Evolutionary conservation across 805 yeast species (phyloP).

Genomic region (Zygosaccharomyces kombuchaensis): DNA sequence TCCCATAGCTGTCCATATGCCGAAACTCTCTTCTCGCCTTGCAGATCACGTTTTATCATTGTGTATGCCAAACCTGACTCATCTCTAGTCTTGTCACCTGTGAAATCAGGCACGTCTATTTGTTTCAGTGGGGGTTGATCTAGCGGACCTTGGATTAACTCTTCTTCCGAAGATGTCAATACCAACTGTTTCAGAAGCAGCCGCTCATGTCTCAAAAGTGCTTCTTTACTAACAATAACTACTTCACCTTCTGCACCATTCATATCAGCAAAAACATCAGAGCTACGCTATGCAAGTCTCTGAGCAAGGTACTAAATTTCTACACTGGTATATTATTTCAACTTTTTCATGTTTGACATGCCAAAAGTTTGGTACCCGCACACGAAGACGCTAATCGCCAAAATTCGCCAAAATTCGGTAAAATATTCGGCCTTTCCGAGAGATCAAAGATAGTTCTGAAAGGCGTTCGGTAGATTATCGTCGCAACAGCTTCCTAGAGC

Average conservation of each 20-base stretch:
- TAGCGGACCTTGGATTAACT: conserved; percentile 23
- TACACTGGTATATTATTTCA: not conserved
- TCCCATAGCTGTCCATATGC: conserved; percentile 38
- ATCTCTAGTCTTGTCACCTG: conserved; percentile 11
- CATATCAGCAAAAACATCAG: conserved; percentile 3
- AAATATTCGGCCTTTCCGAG: too few relatives aligned
- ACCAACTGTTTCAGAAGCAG: conserved; percentile 24
- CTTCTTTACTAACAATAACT: conserved; percentile 5
- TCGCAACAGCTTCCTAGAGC: not conserved
- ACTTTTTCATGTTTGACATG: not conserved
- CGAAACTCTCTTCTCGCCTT: conserved; percentile 44
- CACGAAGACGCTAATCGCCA: not conserved
- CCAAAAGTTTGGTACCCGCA: not conserved
- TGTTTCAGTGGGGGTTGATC: conserved; percentile 19
- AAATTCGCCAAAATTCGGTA: not conserved
- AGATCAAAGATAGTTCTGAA: too few relatives aligned
- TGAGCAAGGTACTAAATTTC: not conserved
- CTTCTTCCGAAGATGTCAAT: conserved; percentile 17
- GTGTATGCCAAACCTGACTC: conserved; percentile 13
- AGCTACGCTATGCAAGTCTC: not conserved
- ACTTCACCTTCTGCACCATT: conserved; percentile 7
- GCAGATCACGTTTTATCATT: conserved; percentile 34
- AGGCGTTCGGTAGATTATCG: too few relatives aligned
- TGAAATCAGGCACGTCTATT: conserved; percentile 19
- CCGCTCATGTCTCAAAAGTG: conserved; percentile 20